Evolutionary conservation across 2,329 filamentous ascomycete species (phyloP).

Genomic region (Fusarium mundagurra): DNA sequence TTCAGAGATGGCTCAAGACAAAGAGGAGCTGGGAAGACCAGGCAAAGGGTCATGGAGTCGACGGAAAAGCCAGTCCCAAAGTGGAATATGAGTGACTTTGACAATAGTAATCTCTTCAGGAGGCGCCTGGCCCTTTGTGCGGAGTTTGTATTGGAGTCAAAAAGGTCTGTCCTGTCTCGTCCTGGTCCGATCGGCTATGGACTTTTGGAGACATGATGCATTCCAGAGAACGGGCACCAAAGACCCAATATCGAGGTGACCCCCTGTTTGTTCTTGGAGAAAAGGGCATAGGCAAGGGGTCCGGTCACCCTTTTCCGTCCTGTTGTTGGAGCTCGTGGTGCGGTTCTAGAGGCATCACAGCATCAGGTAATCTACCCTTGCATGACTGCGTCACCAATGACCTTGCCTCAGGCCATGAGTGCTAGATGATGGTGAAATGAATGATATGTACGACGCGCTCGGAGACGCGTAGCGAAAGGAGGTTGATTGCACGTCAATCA

Average conservation of each 20-base stretch:
- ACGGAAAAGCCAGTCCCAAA: conserved; percentile 39
- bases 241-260: conserved; percentile 10
- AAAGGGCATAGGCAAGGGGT: neutral
- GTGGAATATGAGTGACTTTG: conserved; percentile 41
- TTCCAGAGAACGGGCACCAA: conserved; percentile 27
- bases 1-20: conserved; percentile 31
- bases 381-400: conserved; percentile 37
- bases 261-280: conserved; percentile 31
- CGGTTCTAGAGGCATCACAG: conserved; percentile 35
- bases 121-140: conserved; percentile 25
- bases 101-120: conserved; percentile 28
- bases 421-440: conserved; percentile 23
- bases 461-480: conserved; percentile 21
- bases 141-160: conserved; percentile 18
- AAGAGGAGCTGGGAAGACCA: conserved; percentile 31
- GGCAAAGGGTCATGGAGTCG: conserved; percentile 37
- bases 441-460: conserved; percentile 21
- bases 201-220: conserved; percentile 24
- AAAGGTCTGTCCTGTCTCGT: conserved; percentile 8
- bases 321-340: conserved; percentile 29
- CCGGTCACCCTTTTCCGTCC: conserved; percentile 9
- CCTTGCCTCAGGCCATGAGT: conserved; percentile 7
- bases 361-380: conserved; percentile 37
- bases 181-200: conserved; percentile 24
- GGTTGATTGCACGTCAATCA: conserved; percentile 22